phyloP scores from a whole-genome alignment of 257 asterid species.

The Nicotiana obtusifolia region DNA sequence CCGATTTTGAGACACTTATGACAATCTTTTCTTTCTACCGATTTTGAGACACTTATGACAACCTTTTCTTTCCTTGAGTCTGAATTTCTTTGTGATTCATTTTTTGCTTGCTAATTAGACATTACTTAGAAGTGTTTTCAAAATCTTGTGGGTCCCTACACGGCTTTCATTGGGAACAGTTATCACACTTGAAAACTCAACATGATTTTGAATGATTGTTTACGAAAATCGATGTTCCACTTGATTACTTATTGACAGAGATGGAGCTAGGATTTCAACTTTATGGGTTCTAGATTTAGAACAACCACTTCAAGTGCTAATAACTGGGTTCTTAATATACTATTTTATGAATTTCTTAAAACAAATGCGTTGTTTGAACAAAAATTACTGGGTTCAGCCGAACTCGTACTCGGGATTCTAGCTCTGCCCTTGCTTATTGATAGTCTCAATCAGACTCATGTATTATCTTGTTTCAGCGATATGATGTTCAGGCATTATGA shows the following conservation, averaged over 20 bases:
- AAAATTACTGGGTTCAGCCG: too few species aligned
- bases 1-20: not conserved
- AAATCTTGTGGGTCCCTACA: not conserved
- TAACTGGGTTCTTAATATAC: too few species aligned
- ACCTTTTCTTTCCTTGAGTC: not conserved
- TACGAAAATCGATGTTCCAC: not conserved
- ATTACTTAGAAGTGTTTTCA: not conserved
- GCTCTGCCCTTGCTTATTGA: not conserved
- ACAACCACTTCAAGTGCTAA: too few species aligned
- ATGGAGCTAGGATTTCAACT: too few species aligned
- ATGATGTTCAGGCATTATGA: slow-evolving; percentile 49
- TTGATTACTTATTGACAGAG: not conserved
- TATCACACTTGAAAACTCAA: not conserved
- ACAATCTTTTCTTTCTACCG: not conserved
- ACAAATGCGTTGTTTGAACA: too few species aligned
- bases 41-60: not conserved
- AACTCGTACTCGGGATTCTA: too few species aligned
- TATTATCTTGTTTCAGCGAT: slow-evolving; percentile 30
- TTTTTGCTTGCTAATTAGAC: not conserved
- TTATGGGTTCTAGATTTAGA: too few species aligned
- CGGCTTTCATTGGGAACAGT: not conserved
- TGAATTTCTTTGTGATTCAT: not conserved
- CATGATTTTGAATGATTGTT: not conserved
- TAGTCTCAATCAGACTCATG: not conserved
- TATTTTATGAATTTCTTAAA: too few species aligned